phyloP scores from a whole-genome alignment of 1,284 basidiomycete genomes.

The Puccinia polysora region DNA sequence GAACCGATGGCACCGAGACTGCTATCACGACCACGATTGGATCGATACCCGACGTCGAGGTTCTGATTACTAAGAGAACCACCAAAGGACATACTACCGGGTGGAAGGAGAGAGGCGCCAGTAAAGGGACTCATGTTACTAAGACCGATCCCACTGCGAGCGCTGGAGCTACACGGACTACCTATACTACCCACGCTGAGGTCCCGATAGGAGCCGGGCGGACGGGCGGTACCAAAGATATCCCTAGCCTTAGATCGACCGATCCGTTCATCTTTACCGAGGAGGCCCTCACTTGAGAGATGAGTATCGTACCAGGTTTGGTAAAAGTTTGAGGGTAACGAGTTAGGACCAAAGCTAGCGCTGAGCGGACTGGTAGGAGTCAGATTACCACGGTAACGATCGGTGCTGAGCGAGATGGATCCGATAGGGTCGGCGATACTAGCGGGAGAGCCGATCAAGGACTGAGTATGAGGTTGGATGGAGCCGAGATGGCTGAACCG shows the following conservation, averaged over 20 bases:
- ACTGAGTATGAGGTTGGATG: constrained; percentile 12
- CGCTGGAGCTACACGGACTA: constrained; percentile 36
- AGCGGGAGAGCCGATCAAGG: constrained; percentile 26
- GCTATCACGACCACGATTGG: constrained; percentile 39
- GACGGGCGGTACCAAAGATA: constrained; percentile 31
- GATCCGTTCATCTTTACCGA: constrained; percentile 10
- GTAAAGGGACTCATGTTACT: constrained; percentile 51
- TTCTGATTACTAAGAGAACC: constrained; percentile 12
- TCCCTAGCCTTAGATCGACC: constrained; percentile 37
- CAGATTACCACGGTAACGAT: constrained; percentile 1
- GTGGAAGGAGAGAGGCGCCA: constrained; percentile 46
- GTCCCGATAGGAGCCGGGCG: constrained; percentile 8
- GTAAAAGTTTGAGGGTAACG: constrained; percentile 30
- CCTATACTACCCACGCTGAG: constrained; percentile 37
- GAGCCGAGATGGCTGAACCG: constrained; percentile 18
- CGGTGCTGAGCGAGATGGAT: constrained; percentile 11
- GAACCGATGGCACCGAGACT: constrained; percentile 41
- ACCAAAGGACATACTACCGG: constrained; percentile 22
- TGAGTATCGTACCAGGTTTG: constrained; percentile 35
- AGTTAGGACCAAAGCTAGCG: constrained; percentile 24
- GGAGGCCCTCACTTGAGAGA: neutral
- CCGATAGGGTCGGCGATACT: constrained; percentile 16
- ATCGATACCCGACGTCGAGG: constrained; percentile 8
- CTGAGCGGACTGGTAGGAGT: constrained; percentile 17
- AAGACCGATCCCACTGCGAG: constrained; percentile 47